These are phyloP conservation scores for Mucor mucedo DNA, from an alignment of 371 early-diverging fungal species.

Conservation along the genomic window DNA sequence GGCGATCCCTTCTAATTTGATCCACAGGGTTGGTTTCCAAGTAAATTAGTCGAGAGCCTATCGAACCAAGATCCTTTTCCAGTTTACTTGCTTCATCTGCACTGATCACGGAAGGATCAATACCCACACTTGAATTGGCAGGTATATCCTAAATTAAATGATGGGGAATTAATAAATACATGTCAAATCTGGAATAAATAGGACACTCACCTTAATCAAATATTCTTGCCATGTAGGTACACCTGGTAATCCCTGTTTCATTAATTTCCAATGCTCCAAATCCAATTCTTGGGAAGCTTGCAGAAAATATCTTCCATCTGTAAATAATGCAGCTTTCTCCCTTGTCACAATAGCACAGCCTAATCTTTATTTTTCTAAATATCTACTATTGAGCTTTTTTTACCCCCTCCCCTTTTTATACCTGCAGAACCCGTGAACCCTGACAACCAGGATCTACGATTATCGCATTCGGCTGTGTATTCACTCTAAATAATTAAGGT, in stretches of 20 bases:
- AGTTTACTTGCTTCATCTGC: constrained; percentile 21
- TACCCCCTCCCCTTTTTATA: constrained; percentile 13
- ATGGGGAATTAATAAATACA: not conserved
- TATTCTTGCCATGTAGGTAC: constrained; percentile 90
- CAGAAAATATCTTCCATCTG: constrained; percentile 98
- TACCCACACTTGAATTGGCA: constrained; percentile 70
- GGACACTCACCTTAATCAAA: constrained; percentile 59
- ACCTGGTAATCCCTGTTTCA: constrained; percentile 87
- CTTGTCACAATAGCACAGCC: constrained; percentile 81
- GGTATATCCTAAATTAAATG: constrained; percentile 57
- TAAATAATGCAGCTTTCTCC: constrained; percentile 87
- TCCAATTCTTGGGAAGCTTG: constrained; percentile 92
- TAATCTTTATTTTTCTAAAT: constrained; percentile 12
- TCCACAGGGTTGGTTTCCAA: constrained; percentile 78
- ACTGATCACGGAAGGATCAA: constrained; percentile 81
- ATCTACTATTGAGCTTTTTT: too few species aligned
- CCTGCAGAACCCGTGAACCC: constrained; percentile 98
- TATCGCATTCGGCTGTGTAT: constrained; percentile 90
- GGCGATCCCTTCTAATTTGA: constrained; percentile 71
- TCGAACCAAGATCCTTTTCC: constrained; percentile 6
- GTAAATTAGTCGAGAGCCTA: constrained; percentile 57
- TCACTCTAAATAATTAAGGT: constrained; percentile 71
- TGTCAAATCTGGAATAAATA: not conserved
- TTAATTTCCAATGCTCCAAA: constrained; percentile 87
- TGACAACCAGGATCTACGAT: constrained; percentile 86